These are phyloP conservation scores for Cucumis hystrix DNA, from an alignment of 306 rosid species.

Conservation along the genomic window DNA sequence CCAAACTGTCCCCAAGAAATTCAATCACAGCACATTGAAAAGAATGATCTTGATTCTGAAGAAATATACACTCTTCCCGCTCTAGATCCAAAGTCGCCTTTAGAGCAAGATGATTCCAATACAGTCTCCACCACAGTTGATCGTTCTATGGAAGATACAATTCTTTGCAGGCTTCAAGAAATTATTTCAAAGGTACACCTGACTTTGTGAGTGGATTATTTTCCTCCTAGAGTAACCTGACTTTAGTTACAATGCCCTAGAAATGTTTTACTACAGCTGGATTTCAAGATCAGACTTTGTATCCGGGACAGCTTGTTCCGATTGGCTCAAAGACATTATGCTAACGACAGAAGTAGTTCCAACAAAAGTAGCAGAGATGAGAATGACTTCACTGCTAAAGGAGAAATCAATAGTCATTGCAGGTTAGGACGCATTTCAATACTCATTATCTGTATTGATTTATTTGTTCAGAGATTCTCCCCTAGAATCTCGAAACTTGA, in stretches of 20 bases:
- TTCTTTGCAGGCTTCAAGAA: conserved; percentile 59
- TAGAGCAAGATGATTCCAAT: conserved; percentile 63
- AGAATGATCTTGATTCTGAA: conserved; percentile 35
- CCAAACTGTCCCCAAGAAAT: conserved; percentile 30
- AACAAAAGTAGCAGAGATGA: conserved; percentile 47
- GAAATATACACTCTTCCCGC: conserved; percentile 35
- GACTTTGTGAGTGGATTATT: conserved; percentile 18
- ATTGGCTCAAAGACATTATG: conserved; percentile 65
- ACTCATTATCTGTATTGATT: not conserved
- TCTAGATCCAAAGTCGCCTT: conserved; percentile 31
- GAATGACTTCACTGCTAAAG: conserved; percentile 30
- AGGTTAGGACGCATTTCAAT: conserved; percentile 30
- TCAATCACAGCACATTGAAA: conserved; percentile 35
- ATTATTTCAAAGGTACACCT: conserved; percentile 57
- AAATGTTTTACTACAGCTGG: conserved; percentile 62
- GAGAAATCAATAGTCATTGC: conserved; percentile 31
- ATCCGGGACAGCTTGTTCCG: conserved; percentile 86
- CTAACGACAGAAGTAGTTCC: conserved; percentile 47
- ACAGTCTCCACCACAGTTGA: conserved; percentile 39
- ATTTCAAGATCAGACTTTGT: conserved; percentile 54
- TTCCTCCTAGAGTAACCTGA: conserved; percentile 22
- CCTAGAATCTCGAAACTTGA: too few species aligned
- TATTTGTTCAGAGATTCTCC: not conserved
- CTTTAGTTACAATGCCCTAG: conserved; percentile 30
- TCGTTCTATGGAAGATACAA: conserved; percentile 44